Conservation (phyloP, 2,329 filamentous ascomycete genomes). For the Epichloe brachyelytri region DNA sequence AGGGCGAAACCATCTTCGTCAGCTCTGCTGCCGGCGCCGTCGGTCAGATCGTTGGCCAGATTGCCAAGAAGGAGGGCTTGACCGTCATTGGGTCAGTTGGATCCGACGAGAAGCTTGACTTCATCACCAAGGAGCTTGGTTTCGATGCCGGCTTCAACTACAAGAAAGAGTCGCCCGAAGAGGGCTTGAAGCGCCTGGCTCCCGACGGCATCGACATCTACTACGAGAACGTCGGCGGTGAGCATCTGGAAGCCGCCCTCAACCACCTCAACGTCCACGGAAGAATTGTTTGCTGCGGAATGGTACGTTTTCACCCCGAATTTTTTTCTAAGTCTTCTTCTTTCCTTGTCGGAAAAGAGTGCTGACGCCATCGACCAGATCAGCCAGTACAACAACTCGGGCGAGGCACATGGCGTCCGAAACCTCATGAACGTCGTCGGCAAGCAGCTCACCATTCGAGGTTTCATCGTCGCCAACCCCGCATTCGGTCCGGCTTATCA, state of each 20-base stretch:
- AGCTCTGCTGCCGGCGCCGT: conserved; percentile 71
- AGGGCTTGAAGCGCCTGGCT: conserved; percentile 57
- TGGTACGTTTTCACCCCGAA: conserved; percentile 30
- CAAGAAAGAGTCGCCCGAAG: conserved; percentile 62
- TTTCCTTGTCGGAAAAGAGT: neutral
- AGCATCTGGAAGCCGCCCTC: conserved; percentile 35
- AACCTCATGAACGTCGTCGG: conserved; percentile 52
- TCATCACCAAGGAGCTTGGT: conserved; percentile 37
- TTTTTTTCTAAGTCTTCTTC: neutral
- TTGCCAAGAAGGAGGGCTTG: conserved; percentile 70
- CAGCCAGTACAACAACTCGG: conserved; percentile 64
- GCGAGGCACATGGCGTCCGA: conserved; percentile 44
- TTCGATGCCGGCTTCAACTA: conserved; percentile 67
- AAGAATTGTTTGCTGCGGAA: conserved; percentile 50
- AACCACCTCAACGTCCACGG: conserved; percentile 44
- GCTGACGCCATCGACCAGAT: conserved; percentile 28
- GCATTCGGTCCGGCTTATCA: conserved; percentile 54
- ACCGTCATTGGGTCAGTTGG: conserved; percentile 72
- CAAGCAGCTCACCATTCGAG: conserved; percentile 58
- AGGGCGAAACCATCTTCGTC: conserved; percentile 68
- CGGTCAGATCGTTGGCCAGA: conserved; percentile 69
- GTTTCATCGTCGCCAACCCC: conserved; percentile 59
- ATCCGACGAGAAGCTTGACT: conserved; percentile 66
- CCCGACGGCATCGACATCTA: conserved; percentile 65
- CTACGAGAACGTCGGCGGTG: conserved; percentile 41